Conservation (phyloP, 2,329 filamentous ascomycete genomes). For the Stylonectria norvegica region DNA sequence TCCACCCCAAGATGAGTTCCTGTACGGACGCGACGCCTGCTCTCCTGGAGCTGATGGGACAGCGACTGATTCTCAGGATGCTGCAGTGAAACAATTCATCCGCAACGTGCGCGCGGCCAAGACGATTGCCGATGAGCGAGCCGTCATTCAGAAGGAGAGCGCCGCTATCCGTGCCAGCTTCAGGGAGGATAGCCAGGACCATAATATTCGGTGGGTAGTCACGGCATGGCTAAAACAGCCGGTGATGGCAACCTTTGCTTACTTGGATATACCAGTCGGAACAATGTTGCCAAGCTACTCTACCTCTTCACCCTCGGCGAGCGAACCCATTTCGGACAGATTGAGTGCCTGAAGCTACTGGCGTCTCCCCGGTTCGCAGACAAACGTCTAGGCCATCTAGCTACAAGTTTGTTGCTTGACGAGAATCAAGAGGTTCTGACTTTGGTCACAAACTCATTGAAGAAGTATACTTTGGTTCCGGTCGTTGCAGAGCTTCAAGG, state of each 20-base stretch:
- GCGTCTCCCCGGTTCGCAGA: conserved; percentile 97
- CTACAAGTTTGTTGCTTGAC: conserved; percentile 91
- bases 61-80: conserved; percentile 11
- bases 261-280: conserved; percentile 60
- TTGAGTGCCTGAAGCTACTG: conserved; percentile 96
- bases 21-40: conserved; percentile 27
- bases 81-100: conserved; percentile 96
- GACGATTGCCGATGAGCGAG: conserved; percentile 97
- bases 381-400: conserved; percentile 92
- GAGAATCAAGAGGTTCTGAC: conserved; percentile 99
- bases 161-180: conserved; percentile 97
- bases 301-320: conserved; percentile 98
- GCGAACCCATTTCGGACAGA: conserved; percentile 97
- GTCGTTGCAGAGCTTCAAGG: background rate
- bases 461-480: conserved; percentile 64
- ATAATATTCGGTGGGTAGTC: conserved; percentile 71
- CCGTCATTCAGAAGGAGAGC: conserved; percentile 98
- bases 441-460: conserved; percentile 93
- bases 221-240: background rate
- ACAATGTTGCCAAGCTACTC: conserved; percentile 97
- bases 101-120: conserved; percentile 98
- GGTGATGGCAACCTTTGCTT: background rate
- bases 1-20: conserved; percentile 39
- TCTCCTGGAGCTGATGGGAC: conserved; percentile 3
- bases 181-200: conserved; percentile 92